Percentiles rank a stretch among this genome's conserved stretches.
Evolutionary conservation across 176 grass and related monocot species (phyloP).

Genomic region (Tuctoria greenei): DNA sequence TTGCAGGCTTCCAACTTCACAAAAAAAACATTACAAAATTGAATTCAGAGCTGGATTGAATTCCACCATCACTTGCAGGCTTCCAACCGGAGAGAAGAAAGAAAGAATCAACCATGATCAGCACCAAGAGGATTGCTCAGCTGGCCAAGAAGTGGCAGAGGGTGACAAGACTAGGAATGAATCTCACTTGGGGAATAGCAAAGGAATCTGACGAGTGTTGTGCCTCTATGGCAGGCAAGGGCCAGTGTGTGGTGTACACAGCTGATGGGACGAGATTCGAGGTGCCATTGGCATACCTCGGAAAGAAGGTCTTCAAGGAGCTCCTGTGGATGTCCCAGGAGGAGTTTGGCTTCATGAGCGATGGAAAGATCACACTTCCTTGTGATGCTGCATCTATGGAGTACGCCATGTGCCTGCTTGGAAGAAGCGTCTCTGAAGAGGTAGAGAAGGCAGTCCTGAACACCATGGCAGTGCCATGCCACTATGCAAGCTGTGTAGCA

Average conservation of each 20-base stretch:
- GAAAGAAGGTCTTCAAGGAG: not conserved
- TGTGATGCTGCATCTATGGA: too few relatives aligned
- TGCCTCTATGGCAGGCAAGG: constrained; percentile 1
- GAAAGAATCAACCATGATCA: not conserved
- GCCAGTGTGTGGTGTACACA: not conserved
- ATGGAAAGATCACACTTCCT: too few relatives aligned
- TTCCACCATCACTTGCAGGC: too few relatives aligned
- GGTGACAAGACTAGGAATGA: not conserved
- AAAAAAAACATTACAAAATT: constrained; percentile 11
- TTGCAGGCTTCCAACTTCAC: not conserved
- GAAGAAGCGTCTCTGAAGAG: not conserved
- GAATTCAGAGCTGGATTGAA: too few relatives aligned
- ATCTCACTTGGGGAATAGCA: not conserved
- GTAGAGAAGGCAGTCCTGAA: constrained; percentile 16
- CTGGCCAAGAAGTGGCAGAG: not conserved
- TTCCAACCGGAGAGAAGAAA: constrained; percentile 1
- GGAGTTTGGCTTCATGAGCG: too few relatives aligned
- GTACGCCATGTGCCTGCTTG: not conserved
- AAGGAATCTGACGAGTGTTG: not conserved
- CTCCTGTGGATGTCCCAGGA: too few relatives aligned
- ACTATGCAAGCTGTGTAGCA: not conserved
- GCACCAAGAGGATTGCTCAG: not conserved
- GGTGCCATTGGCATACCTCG: constrained; percentile 27
- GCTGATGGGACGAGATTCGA: constrained; percentile 17
- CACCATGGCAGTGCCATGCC: not conserved